Percentiles rank a stretch among this genome's conserved stretches.
Evolutionary conservation across 768 basidiomycete species (phyloP).

Genomic region (Infundibulicybe gibba): DNA sequence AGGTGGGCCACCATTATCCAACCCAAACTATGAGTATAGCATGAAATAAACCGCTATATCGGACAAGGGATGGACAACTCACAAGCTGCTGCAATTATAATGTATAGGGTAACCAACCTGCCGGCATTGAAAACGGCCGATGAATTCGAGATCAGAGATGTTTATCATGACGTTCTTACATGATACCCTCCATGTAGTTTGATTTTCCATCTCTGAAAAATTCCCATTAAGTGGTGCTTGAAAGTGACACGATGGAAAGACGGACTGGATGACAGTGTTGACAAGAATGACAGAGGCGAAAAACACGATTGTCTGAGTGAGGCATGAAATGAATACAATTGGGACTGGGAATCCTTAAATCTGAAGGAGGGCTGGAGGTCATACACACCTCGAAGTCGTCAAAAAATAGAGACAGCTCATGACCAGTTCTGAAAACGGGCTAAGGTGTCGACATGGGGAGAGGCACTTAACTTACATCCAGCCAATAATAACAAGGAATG

Average conservation of each 20-base stretch:
- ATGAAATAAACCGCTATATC: no score
- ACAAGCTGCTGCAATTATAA: conserved; percentile 82
- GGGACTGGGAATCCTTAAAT: no score
- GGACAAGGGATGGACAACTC: conserved; percentile 19
- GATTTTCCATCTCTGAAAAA: conserved; percentile 68
- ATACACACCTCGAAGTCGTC: conserved; percentile 71
- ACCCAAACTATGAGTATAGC: no score
- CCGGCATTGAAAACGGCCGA: conserved; percentile 8
- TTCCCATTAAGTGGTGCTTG: not conserved
- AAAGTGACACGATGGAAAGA: conserved; percentile 18
- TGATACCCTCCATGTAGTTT: conserved; percentile 91
- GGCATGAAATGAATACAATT: not conserved
- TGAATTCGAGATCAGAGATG: no score
- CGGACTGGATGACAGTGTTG: conserved; percentile 71
- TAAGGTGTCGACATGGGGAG: conserved; percentile 7
- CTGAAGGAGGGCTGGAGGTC: no score
- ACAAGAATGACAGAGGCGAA: conserved; percentile 89
- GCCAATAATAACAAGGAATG: conserved; percentile 84
- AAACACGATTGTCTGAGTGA: conserved; percentile 65
- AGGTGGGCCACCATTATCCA: no score
- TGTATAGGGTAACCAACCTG: conserved; percentile 65
- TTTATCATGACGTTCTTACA: conserved; percentile 41
- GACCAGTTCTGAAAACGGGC: conserved; percentile 43
- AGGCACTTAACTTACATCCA: conserved; percentile 61
- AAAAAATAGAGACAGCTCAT: conserved; percentile 79